Conservation (phyloP, 2,329 filamentous ascomycete genomes). For the Pseudogymnoascus sp. region DNA sequence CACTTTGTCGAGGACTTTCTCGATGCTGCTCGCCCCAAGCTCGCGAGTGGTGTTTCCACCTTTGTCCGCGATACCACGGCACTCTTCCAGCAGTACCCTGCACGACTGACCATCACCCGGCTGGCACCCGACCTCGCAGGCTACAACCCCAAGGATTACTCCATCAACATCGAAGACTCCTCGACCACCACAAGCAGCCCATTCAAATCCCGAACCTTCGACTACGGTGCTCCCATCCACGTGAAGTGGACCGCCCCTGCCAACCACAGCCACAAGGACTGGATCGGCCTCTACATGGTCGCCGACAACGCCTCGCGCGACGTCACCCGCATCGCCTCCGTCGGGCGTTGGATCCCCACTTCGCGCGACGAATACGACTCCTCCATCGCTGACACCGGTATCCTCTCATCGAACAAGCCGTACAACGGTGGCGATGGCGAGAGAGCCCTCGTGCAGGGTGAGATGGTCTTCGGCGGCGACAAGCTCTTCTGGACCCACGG, state of each 20-base stretch:
- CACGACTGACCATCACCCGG: conserved; percentile 72
- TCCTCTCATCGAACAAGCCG: conserved; percentile 59
- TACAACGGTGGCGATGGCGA: conserved; percentile 35
- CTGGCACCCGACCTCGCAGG: conserved; percentile 73
- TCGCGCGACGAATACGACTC: conserved; percentile 69
- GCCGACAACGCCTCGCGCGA: conserved; percentile 86
- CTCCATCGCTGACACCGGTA: conserved; percentile 64
- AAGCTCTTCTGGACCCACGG: conserved; percentile 97
- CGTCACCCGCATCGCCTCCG: conserved; percentile 71
- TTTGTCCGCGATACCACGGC: conserved; percentile 83
- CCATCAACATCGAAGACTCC: conserved; percentile 61
- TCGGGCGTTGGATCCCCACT: conserved; percentile 83
- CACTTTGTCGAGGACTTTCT: conserved; percentile 89
- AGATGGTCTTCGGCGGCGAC: conserved; percentile 82
- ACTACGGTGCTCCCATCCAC: conserved; percentile 83
- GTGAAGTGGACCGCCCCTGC: conserved; percentile 85
- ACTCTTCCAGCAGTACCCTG: conserved; percentile 82
- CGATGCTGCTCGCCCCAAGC: conserved; percentile 73
- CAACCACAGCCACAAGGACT: conserved; percentile 84
- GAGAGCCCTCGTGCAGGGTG: conserved; percentile 58
- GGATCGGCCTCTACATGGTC: conserved; percentile 94
- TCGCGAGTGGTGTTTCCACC: conserved; percentile 76
- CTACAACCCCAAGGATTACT: conserved; percentile 71
- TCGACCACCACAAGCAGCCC: conserved; percentile 38
- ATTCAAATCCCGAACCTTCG: conserved; percentile 62